These are phyloP conservation scores for Auricularia auricula-judae DNA, from an alignment of 768 basidiomycete species.

Conservation along the genomic window DNA sequence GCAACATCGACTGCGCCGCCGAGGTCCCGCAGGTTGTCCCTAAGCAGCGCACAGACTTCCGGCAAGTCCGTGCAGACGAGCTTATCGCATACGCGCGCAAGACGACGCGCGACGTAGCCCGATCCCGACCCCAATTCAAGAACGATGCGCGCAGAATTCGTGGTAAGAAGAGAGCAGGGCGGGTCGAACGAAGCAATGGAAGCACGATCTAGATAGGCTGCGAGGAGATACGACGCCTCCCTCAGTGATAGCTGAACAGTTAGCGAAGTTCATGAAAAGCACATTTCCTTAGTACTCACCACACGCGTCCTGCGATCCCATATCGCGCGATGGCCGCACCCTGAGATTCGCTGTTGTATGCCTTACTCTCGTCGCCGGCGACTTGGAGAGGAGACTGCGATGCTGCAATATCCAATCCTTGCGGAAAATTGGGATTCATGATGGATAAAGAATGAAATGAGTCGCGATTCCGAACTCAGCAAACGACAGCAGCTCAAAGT, in stretches of 20 bases:
- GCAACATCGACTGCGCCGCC: not conserved
- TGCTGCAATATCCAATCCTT: conserved; percentile 30
- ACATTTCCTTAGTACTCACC: conserved; percentile 35
- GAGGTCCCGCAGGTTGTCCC: conserved; percentile 22
- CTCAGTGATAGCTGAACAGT: conserved; percentile 1
- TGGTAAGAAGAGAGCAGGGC: conserved; percentile 27
- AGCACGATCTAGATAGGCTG: conserved; percentile 38
- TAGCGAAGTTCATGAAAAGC: not conserved
- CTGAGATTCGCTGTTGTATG: conserved; percentile 25
- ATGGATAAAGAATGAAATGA: too few species aligned
- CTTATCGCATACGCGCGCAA: conserved; percentile 28
- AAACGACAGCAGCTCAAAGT: too few species aligned
- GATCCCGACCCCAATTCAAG: conserved; percentile 78
- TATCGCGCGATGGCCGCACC: conserved; percentile 52
- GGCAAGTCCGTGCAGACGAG: conserved; percentile 60
- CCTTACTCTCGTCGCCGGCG: not conserved
- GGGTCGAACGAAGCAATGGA: conserved; percentile 37
- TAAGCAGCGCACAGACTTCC: conserved; percentile 50
- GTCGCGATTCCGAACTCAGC: too few species aligned
- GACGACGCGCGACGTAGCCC: conserved; percentile 43
- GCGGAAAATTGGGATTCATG: conserved; percentile 34
- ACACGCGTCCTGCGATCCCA: conserved; percentile 79
- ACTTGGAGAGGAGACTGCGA: conserved; percentile 1
- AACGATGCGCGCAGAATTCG: conserved; percentile 21
- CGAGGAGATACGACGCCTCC: conserved; percentile 63